Conservation (phyloP, 2,329 filamentous ascomycete species). For the Aspergillus novofumigatus region DNA sequence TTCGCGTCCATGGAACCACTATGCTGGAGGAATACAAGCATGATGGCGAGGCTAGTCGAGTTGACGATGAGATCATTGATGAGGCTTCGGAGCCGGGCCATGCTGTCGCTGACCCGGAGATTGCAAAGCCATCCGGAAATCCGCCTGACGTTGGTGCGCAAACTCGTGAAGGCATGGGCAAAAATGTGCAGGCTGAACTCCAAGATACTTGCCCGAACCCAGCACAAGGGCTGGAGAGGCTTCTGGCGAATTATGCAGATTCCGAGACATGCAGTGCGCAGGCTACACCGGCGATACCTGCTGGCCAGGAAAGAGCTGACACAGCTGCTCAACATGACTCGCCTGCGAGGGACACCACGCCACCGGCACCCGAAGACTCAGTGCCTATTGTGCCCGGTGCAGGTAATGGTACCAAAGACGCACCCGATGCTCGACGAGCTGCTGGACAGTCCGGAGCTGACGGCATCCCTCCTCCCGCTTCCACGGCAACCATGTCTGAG, state of each 20-base stretch:
- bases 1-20: slow-evolving; percentile 87
- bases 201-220: slow-evolving; percentile 14
- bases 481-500: slow-evolving; percentile 14
- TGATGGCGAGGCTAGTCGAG: slow-evolving; percentile 64
- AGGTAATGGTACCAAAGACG: slow-evolving; percentile 9
- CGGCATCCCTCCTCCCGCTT: slow-evolving; percentile 14
- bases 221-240: slow-evolving; percentile 10
- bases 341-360: slow-evolving; percentile 1
- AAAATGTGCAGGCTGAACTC: slow-evolving; percentile 6
- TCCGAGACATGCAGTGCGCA: slow-evolving; percentile 15
- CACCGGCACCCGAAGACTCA: slow-evolving; percentile 1
- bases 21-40: slow-evolving; percentile 94
- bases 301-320: slow-evolving; percentile 13
- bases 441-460: slow-evolving; percentile 13
- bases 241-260: slow-evolving; percentile 6
- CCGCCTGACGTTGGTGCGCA: neutral
- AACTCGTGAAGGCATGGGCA: slow-evolving; percentile 23
- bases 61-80: slow-evolving; percentile 60
- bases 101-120: slow-evolving; percentile 11
- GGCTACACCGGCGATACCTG: slow-evolving; percentile 9
- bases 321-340: slow-evolving; percentile 18
- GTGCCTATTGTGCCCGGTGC: neutral
- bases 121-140: slow-evolving; percentile 14
- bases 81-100: slow-evolving; percentile 33
- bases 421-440: slow-evolving; percentile 17